Conservation (phyloP, 148 eudicot species). For the Chenopodium quinoa region DNA sequence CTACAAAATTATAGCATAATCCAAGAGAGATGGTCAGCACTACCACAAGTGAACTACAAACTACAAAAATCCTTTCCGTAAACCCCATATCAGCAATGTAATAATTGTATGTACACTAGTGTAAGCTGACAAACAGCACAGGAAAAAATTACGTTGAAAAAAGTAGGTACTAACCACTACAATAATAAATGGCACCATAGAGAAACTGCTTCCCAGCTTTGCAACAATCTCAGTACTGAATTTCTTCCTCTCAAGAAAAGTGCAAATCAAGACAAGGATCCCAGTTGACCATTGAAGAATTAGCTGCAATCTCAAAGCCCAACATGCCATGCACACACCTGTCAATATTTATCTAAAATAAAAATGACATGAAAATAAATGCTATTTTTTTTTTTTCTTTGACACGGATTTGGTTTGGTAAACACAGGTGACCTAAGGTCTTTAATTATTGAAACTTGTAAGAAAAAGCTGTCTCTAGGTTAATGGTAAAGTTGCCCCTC, state of each 20-base stretch:
- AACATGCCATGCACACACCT: conserved; percentile 36
- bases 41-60: background rate
- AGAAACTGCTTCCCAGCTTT: conserved; percentile 97
- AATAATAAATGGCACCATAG: conserved; percentile 74
- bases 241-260: conserved; percentile 78
- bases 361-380: conserved; percentile 24
- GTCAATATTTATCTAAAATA: conserved; percentile 30
- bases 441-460: background rate
- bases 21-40: background rate
- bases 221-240: conserved; percentile 63
- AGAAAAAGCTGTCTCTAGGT: background rate
- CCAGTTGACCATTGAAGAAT: conserved; percentile 98
- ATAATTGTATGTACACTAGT: background rate
- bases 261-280: conserved; percentile 73
- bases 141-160: background rate
- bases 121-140: background rate
- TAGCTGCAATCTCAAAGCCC: conserved; percentile 74
- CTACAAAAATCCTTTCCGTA: background rate
- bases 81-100: background rate
- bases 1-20: conserved; percentile 37
- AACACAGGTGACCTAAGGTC: background rate
- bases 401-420: conserved; percentile 2
- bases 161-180: conserved; percentile 73
- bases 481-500: background rate
- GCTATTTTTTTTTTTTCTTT: background rate